Conservation (phyloP, 306 rosid species). For the Citrullus amarus region DNA sequence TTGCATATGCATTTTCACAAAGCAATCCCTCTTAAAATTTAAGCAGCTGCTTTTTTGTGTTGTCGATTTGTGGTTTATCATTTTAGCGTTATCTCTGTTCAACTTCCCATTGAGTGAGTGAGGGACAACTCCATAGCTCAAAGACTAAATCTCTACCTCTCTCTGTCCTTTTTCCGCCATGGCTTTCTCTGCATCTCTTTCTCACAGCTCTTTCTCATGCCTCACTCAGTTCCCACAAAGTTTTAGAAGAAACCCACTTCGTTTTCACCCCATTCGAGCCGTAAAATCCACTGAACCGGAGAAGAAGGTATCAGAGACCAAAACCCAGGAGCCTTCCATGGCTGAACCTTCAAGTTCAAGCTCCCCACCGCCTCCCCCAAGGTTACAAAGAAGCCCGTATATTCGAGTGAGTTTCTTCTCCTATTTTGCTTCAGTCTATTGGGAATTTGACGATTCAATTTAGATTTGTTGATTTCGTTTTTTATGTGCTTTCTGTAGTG, state of each 20-base stretch:
- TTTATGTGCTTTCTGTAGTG: constrained; percentile 42
- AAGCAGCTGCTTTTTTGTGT: neutral
- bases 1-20: neutral
- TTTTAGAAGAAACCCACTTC: constrained; percentile 31
- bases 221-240: constrained; percentile 26
- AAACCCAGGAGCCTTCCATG: constrained; percentile 33
- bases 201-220: constrained; percentile 29
- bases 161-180: constrained; percentile 21
- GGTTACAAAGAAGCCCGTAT: constrained; percentile 63
- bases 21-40: neutral
- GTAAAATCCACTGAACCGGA: constrained; percentile 43
- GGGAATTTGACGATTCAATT: neutral
- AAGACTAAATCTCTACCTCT: neutral
- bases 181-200: constrained; percentile 41
- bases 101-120: neutral
- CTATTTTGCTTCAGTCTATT: neutral
- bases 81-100: neutral
- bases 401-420: constrained; percentile 47
- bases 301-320: constrained; percentile 22
- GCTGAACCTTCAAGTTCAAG: constrained; percentile 39
- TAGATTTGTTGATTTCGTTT: neutral
- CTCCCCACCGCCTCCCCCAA: constrained; percentile 29
- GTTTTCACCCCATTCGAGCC: constrained; percentile 34
- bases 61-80: neutral
- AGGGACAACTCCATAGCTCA: neutral